Conservation (phyloP, 805 yeast species). For the Starmerella bacillaris region DNA sequence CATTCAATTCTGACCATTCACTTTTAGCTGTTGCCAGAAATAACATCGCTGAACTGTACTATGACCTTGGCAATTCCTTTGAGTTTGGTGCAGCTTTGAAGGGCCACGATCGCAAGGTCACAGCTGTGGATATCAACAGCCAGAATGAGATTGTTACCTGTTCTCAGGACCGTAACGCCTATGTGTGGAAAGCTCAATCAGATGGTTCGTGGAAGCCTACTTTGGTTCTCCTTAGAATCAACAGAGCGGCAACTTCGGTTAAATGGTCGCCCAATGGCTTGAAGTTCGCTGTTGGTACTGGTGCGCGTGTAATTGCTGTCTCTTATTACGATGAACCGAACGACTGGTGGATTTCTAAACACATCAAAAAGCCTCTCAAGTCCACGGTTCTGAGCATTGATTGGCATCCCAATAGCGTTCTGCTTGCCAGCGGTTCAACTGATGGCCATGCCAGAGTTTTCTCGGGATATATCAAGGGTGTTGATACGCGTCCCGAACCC, state of each 20-base stretch:
- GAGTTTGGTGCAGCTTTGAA: constrained; percentile 41
- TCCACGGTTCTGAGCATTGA: constrained; percentile 66
- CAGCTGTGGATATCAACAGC: constrained; percentile 76
- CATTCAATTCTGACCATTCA: constrained; percentile 51
- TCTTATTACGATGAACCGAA: constrained; percentile 92
- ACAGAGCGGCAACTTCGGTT: constrained; percentile 86
- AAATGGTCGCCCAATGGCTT: constrained; percentile 90
- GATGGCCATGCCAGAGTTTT: constrained; percentile 86
- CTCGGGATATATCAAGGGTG: constrained; percentile 71
- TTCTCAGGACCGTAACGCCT: constrained; percentile 93
- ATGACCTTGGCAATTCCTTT: constrained; percentile 34
- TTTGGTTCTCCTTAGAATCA: constrained; percentile 76
- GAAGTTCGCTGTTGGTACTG: constrained; percentile 94
- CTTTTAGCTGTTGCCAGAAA: constrained; percentile 69
- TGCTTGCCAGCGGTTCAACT: constrained; percentile 78
- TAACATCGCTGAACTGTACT: constrained; percentile 56
- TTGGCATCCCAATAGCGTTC: constrained; percentile 88
- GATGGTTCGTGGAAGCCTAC: constrained; percentile 64
- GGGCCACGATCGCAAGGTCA: constrained; percentile 59
- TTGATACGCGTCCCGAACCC: constrained; percentile 66
- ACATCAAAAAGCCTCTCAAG: constrained; percentile 83
- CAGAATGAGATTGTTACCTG: constrained; percentile 83
- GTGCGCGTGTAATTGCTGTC: constrained; percentile 83
- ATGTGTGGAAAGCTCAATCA: constrained; percentile 74
- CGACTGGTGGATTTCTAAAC: constrained; percentile 99